Percentiles rank a stretch among this genome's conserved stretches.
These are phyloP conservation scores for Ilex aquifolium DNA, from an alignment of 257 asterid species.

Conservation along the genomic window DNA sequence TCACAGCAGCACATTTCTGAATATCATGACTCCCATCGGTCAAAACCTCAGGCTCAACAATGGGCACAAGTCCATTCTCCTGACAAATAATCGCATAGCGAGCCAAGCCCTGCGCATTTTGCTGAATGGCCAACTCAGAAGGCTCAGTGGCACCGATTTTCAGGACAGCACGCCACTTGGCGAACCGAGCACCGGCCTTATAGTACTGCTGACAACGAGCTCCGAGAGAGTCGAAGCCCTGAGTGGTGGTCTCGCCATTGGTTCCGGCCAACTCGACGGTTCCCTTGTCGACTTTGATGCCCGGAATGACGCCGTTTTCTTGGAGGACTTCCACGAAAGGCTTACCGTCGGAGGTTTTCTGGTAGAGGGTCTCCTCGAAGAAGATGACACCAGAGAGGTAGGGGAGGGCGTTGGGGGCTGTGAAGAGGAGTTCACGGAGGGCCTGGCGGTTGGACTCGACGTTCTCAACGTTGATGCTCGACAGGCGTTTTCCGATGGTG, in stretches of 20 bases:
- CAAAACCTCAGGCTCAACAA: conserved; percentile 80
- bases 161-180: conserved; percentile 83
- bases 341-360: conserved; percentile 59
- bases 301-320: conserved; percentile 67
- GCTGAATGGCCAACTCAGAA: conserved; percentile 66
- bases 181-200: conserved; percentile 89
- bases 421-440: conserved; percentile 86
- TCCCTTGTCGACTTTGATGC: conserved; percentile 89
- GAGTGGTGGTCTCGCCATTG: conserved; percentile 78
- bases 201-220: conserved; percentile 69
- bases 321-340: conserved; percentile 68
- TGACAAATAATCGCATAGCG: conserved; percentile 87
- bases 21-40: conserved; percentile 72
- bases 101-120: conserved; percentile 83
- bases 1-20: conserved; percentile 63
- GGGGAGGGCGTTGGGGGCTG: conserved; percentile 70
- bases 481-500: conserved; percentile 75
- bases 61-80: conserved; percentile 86
- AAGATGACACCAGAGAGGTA: conserved; percentile 82
- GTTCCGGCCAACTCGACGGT: conserved; percentile 71
- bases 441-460: conserved; percentile 75
- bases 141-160: conserved; percentile 74
- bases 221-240: conserved; percentile 69
- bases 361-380: conserved; percentile 89
- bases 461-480: conserved; percentile 76